Base-by-base conservation (phyloP, 192 early-diverging fungal genomes). In the Backusella morwellensis region DNA sequence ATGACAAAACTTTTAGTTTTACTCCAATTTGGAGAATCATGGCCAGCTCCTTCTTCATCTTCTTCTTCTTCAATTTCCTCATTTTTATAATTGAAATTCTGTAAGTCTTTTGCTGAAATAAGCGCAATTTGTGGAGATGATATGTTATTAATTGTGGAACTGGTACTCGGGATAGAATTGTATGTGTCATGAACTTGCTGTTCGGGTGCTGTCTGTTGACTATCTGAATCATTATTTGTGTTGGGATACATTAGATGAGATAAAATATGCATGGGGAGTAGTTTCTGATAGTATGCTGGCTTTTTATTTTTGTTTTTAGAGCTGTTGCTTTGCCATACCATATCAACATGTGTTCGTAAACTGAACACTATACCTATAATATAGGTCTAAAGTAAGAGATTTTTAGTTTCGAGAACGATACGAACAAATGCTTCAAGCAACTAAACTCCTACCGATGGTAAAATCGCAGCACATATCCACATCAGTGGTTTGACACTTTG, bases 1-100 rank as follows among this genome's bases (percentile, higher is more conserved):
- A 99, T 91, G 26, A 92, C 83, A 35, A 89, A 90, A 76, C 90
- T 92, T 82, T 95, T 95, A 35, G 80, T 56, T 70, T 93, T 92
- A 79, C 91, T 89, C 97, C 97, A 99, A 80, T 96, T 95, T 50
- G 97, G 96, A 68, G 93, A 92, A 76, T 96, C 95, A 79, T 99
- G 97, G n/a, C 96, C 96, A 32, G 87, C 87, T 44, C 79, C 90
- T 23, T 89, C 91, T 63, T 84, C 82, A 17, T 88, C 87, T 11
- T 84, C 82, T n/a, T 88, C 87, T 11, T 84, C 88, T 40, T 82
- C 90, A 1, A 12, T 7, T 26, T 59, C 54, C 4, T 11, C n/a
- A 12, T 23, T 26, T 19, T n/a, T 17, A 50, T 50, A n/a, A 19
- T 59, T 23, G 11, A 59, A 59, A 15, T 90, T 91, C 11, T 89